Base-by-base conservation (phyloP, 176 grass and related monocot species). In the Cocos nucifera region DNA sequence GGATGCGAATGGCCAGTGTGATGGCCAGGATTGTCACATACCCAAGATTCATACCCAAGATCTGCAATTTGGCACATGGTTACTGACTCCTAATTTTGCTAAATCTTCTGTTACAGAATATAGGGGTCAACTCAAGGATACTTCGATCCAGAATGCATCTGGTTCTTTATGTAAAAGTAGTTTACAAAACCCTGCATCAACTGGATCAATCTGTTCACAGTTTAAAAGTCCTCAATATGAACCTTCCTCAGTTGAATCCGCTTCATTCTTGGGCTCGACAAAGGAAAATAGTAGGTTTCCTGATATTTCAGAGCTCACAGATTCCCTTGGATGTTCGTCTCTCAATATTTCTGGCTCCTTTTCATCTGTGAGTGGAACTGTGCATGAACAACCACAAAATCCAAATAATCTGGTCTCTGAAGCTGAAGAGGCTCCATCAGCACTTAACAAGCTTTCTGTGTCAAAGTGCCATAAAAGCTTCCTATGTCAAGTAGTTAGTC, bases 251-350 rank as follows among this genome's bases (percentile, higher is more conserved):
- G 29, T 89, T 73, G 84, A 89, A 67, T 58, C 59, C 63, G 63
- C 84, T 22, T 64, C 77, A 61, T 28, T 28, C 27, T 28, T 28
- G 27, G 76, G 63, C 19, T 89, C 80, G 62, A 61, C 87, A 67
- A 98, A 98, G 83, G 92, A 21, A 98, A 74, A 98, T 62, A 87
- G 89, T 74, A 98, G 82, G 69, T 93, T 88, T 64, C 88, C 94
- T 56, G 94, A 98, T 67, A 83, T 98, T 66, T 98, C 94, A 78
- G 94, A 76, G 35, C 20, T 98, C 56, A 98, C 89, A 71, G 79
- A 88, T 73, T 82, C 94, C 71, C 83, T 22, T 61, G 87, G 82
- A 53, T 79, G 56, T 64, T 73, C 73, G 27, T 29, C 68, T 27
- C 72, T 89, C 68, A 83, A 93, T n/a, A 88, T 82, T 22, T 83